Evolutionary conservation across 345 rosid genomes (phyloP).

Genomic region (Passiflora organensis): DNA sequence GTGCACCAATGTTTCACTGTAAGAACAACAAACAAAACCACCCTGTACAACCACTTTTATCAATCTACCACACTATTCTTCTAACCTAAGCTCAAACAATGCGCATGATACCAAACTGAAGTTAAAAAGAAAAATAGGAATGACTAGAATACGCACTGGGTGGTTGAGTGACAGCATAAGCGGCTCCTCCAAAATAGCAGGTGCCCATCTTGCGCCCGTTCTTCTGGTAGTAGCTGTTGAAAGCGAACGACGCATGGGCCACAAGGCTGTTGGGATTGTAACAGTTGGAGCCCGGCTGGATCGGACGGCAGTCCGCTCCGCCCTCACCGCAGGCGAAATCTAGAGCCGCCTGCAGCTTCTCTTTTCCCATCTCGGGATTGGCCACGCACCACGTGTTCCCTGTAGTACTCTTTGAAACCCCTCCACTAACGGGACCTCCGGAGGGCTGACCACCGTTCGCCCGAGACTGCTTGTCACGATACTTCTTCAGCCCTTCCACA

Average conservation of each 20-base stretch:
- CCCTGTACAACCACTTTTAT: background rate
- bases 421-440: slow-evolving; percentile 1
- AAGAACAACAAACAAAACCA: background rate
- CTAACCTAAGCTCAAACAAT: background rate
- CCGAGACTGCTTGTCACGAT: slow-evolving; percentile 10
- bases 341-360: slow-evolving; percentile 55
- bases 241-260: slow-evolving; percentile 88
- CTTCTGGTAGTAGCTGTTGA: slow-evolving; percentile 86
- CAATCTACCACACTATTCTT: background rate
- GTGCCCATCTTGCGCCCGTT: slow-evolving; percentile 54
- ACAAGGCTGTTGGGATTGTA: slow-evolving; percentile 49
- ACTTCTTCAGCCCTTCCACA: slow-evolving; percentile 43
- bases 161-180: slow-evolving; percentile 57
- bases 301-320: slow-evolving; percentile 80
- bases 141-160: slow-evolving; percentile 55
- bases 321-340: slow-evolving; percentile 91
- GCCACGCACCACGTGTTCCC: slow-evolving; percentile 92
- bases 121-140: background rate
- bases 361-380: slow-evolving; percentile 27
- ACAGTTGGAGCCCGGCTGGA: slow-evolving; percentile 69
- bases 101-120: background rate
- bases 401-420: slow-evolving; percentile 21
- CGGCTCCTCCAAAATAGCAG: slow-evolving; percentile 69
- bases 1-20: background rate
- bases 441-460: slow-evolving; percentile 1